A percentile compares a stretch with the other conserved stretches of the same genome.
phyloP scores from a whole-genome alignment of 2,329 filamentous ascomycete genomes.

The Penicillium sp. region DNA sequence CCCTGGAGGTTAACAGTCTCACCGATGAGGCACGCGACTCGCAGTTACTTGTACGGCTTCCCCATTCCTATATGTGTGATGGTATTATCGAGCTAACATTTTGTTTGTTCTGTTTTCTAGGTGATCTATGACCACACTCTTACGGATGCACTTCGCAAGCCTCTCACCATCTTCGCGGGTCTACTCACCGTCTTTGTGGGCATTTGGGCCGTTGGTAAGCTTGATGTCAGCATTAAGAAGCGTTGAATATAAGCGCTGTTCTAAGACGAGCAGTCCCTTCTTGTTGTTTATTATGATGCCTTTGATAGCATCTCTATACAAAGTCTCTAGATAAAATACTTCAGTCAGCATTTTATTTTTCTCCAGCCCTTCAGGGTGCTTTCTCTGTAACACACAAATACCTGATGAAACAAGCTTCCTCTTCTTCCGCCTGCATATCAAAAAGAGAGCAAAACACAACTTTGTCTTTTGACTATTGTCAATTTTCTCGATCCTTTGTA shows the following conservation, averaged over 20 bases:
- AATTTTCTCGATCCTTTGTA: too few species aligned
- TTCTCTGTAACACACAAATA: too few species aligned
- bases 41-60: slow-evolving; percentile 58
- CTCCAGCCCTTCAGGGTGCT: too few species aligned
- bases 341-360: not conserved
- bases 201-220: slow-evolving; percentile 66
- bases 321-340: not conserved
- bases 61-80: not conserved
- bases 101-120: slow-evolving; percentile 18
- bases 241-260: slow-evolving; percentile 31
- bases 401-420: too few species aligned
- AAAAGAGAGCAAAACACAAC: too few species aligned
- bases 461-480: too few species aligned
- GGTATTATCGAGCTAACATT: slow-evolving; percentile 1
- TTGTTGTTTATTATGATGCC: slow-evolving; percentile 1
- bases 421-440: too few species aligned
- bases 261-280: not conserved
- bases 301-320: not conserved
- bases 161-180: slow-evolving; percentile 70
- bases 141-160: slow-evolving; percentile 72
- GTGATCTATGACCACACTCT: slow-evolving; percentile 81
- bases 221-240: slow-evolving; percentile 74
- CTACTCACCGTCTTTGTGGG: slow-evolving; percentile 67
- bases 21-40: slow-evolving; percentile 85
- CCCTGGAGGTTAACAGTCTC: slow-evolving; percentile 74